phyloP scores from a whole-genome alignment of 192 early-diverging fungal species.

The Spizellomyces punctatus region DNA sequence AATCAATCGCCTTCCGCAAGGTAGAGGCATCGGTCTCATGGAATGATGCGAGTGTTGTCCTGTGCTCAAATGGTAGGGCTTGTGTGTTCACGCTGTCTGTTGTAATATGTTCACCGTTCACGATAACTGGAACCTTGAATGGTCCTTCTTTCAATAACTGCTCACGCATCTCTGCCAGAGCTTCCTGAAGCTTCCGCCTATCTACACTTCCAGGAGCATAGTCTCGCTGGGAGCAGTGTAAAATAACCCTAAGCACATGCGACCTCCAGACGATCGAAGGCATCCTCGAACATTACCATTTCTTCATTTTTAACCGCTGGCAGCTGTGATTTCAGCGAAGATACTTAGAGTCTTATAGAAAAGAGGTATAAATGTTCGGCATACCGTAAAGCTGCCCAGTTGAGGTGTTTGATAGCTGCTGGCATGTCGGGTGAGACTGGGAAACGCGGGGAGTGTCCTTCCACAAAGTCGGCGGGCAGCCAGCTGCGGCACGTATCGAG shows the following conservation, averaged over 20 bases:
- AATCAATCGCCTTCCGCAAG: slow-evolving; percentile 72
- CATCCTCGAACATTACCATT: slow-evolving; percentile 14
- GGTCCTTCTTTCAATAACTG: slow-evolving; percentile 50
- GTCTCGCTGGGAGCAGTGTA: slow-evolving; percentile 43
- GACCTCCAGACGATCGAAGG: neutral
- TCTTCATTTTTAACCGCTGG: slow-evolving; percentile 29
- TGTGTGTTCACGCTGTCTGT: slow-evolving; percentile 64
- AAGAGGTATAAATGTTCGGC: neutral
- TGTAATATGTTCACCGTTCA: slow-evolving; percentile 77
- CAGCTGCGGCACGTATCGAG: neutral
- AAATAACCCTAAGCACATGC: neutral
- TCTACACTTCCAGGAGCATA: slow-evolving; percentile 80
- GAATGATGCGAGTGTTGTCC: slow-evolving; percentile 77
- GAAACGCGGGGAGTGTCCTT: neutral
- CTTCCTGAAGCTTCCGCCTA: slow-evolving; percentile 70
- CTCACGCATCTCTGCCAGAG: slow-evolving; percentile 75
- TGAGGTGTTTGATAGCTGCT: slow-evolving; percentile 17
- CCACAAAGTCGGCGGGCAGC: neutral
- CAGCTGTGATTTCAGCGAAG: neutral
- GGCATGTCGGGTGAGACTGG: neutral
- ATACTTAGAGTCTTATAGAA: neutral
- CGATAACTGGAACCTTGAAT: slow-evolving; percentile 77
- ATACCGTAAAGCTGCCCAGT: slow-evolving; percentile 28
- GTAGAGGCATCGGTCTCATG: slow-evolving; percentile 72
- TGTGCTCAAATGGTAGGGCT: slow-evolving; percentile 81